Conservation (phyloP, 345 rosid species). For the Aethionema arabicum region DNA sequence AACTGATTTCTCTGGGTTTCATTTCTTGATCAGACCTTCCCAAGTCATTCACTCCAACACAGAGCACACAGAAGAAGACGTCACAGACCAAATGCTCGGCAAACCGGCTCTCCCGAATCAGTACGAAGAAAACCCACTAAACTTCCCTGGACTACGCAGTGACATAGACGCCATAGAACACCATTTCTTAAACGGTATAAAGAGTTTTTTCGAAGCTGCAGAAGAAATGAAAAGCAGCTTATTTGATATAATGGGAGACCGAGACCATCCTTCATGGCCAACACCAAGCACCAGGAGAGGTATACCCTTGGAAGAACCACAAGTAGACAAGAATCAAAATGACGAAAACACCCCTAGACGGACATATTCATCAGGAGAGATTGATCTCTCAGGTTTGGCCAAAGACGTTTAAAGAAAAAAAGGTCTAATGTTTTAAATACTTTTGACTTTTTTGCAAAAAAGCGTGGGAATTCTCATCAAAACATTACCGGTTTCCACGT, state of each 20-base stretch:
- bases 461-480: conserved; percentile 12
- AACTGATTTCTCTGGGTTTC: conserved; percentile 3
- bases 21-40: conserved; percentile 50
- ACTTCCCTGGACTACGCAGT: conserved; percentile 69
- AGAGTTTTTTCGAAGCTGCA: conserved; percentile 65
- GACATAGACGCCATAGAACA: conserved; percentile 66
- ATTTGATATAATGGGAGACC: conserved; percentile 52
- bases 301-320: conserved; percentile 52
- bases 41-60: conserved; percentile 68
- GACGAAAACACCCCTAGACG: conserved; percentile 1
- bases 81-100: conserved; percentile 54
- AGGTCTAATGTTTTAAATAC: not conserved
- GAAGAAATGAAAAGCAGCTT: conserved; percentile 66
- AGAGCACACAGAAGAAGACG: conserved; percentile 91
- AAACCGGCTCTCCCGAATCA: conserved; percentile 36
- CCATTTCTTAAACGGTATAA: conserved; percentile 53
- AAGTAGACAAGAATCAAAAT: conserved; percentile 31
- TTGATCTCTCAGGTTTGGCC: conserved; percentile 63
- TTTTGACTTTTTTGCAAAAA: conserved; percentile 16
- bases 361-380: conserved; percentile 32
- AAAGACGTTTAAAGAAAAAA: conserved; percentile 65
- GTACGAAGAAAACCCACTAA: conserved; percentile 45
- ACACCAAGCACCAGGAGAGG: conserved; percentile 43
- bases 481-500: conserved; percentile 24
- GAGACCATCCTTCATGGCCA: not conserved